These are phyloP conservation scores for Aureobasidium sp. DNA, from an alignment of 2,329 filamentous ascomycete genomes.

Conservation along the genomic window DNA sequence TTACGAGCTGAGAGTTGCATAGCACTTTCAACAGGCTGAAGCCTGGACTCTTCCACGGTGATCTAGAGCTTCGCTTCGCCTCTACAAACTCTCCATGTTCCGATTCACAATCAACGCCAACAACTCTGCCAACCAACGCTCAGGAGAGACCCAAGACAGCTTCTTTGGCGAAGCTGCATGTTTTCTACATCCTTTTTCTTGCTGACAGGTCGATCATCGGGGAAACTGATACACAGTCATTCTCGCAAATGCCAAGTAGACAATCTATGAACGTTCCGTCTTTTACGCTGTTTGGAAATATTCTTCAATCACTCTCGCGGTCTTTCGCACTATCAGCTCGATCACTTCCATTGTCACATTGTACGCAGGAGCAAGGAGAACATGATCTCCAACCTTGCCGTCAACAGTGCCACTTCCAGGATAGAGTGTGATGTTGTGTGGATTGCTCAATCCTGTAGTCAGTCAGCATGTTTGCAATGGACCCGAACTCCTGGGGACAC, in stretches of 20 bases:
- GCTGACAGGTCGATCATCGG: not conserved
- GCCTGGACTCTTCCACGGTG: not conserved
- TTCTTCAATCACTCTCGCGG: slow-evolving; percentile 44
- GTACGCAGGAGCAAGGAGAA: slow-evolving; percentile 61
- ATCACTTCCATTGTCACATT: slow-evolving; percentile 51
- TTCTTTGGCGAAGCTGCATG: too few relatives aligned
- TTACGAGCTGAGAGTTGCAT: not conserved
- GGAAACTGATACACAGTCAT: not conserved
- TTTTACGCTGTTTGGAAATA: slow-evolving; percentile 26
- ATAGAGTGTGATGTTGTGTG: slow-evolving; percentile 52
- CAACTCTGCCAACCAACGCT: not conserved
- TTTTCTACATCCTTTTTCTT: too few relatives aligned
- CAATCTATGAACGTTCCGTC: too few relatives aligned
- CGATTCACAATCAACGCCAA: not conserved
- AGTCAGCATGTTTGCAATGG: slow-evolving; percentile 9
- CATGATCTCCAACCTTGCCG: slow-evolving; percentile 54
- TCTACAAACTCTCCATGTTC: not conserved
- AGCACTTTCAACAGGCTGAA: not conserved
- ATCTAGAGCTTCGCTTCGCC: not conserved
- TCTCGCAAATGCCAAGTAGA: too few relatives aligned
- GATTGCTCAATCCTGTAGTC: slow-evolving; percentile 29
- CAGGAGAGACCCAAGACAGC: too few relatives aligned
- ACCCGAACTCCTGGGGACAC: slow-evolving; percentile 3
- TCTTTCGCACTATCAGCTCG: slow-evolving; percentile 44
- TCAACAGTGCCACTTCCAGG: slow-evolving; percentile 55